Conservation (phyloP, 257 asterid genomes). For the Apocynum venetum region DNA sequence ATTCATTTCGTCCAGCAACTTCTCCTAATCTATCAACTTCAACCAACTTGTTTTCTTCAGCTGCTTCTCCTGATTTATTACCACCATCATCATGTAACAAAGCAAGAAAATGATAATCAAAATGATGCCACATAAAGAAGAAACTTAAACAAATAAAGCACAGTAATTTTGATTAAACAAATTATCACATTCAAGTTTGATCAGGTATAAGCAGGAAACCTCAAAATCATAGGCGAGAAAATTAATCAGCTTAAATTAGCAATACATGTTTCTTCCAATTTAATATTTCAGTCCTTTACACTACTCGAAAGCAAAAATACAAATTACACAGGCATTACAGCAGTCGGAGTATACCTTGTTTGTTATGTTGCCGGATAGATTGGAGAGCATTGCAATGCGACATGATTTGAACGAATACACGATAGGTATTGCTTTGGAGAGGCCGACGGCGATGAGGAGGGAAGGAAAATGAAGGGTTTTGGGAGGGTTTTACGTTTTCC, state of each 20-base stretch:
- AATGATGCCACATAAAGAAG: background rate
- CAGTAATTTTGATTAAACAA: background rate
- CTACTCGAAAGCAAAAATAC: background rate
- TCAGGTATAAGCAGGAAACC: background rate
- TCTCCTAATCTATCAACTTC: conserved; percentile 19
- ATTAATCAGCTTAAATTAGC: background rate
- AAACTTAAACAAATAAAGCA: background rate
- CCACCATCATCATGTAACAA: conserved; percentile 25
- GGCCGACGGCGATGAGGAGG: conserved; percentile 62
- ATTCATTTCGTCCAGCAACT: conserved; percentile 19
- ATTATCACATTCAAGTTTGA: background rate
- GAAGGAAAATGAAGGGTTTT: conserved; percentile 17
- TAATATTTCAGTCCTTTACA: background rate
- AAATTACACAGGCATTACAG: background rate
- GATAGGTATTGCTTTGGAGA: conserved; percentile 54
- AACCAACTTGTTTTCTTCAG: background rate
- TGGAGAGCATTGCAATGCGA: conserved; percentile 32
- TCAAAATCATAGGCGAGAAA: background rate
- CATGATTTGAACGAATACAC: conserved; percentile 34
- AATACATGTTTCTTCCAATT: background rate
- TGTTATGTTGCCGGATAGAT: conserved; percentile 16
- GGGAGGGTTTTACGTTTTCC: conserved; percentile 30
- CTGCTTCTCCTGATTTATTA: conserved; percentile 11
- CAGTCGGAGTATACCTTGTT: conserved; percentile 35
- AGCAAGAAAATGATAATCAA: background rate